Percentiles rank a stretch among this genome's conserved stretches.
Conservation (phyloP, 2,329 filamentous ascomycete genomes). For the Zymoseptoria ardabiliae region DNA sequence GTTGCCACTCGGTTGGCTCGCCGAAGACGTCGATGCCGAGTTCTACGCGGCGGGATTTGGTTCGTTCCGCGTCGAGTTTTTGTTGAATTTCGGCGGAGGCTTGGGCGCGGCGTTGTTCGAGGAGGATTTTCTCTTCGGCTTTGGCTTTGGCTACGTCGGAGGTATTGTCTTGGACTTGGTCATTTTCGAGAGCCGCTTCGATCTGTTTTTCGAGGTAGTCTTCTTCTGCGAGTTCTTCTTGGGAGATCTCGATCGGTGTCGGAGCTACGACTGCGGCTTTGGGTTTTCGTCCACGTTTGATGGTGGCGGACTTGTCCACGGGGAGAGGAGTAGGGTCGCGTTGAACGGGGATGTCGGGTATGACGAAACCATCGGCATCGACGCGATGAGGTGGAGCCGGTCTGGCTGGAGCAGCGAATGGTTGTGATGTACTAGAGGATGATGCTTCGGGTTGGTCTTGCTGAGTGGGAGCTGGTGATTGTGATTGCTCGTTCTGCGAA, state of each 20-base stretch:
- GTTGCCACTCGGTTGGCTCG: conserved; percentile 36
- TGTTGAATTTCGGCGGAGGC: conserved; percentile 24
- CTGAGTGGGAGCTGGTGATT: conserved; percentile 1
- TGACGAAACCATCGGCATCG: conserved; percentile 37
- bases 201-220: conserved; percentile 41
- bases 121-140: conserved; percentile 9
- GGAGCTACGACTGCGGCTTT: conserved; percentile 25
- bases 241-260: conserved; percentile 29
- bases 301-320: conserved; percentile 20
- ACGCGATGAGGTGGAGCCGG: conserved; percentile 18
- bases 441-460: conserved; percentile 1
- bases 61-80: conserved; percentile 37
- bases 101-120: conserved; percentile 14
- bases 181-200: conserved; percentile 27
- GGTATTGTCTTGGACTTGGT: conserved; percentile 23
- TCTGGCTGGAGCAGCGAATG: neutral
- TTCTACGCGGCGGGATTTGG: conserved; percentile 42
- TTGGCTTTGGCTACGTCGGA: conserved; percentile 26
- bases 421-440: neutral
- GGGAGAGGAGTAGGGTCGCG: conserved; percentile 3
- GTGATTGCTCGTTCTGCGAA: neutral
- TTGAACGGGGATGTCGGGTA: conserved; percentile 26
- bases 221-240: conserved; percentile 43
- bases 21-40: conserved; percentile 54
- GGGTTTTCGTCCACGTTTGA: conserved; percentile 32